These are phyloP conservation scores for Vigna radiata DNA, from an alignment of 306 rosid genomes.

Conservation along the genomic window DNA sequence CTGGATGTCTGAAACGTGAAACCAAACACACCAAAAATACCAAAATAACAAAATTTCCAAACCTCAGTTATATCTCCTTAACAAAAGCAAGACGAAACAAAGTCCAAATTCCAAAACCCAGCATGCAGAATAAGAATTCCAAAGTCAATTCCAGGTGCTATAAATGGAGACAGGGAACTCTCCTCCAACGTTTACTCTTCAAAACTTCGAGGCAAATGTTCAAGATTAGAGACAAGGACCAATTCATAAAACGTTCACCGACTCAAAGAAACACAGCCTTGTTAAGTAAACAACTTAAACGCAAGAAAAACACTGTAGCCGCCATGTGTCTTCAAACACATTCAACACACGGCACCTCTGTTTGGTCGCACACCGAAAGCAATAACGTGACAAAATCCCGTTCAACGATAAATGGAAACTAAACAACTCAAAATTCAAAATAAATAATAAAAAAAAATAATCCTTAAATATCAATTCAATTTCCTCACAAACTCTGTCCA, in stretches of 20 bases:
- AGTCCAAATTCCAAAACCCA: conserved; percentile 26
- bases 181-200: conserved; percentile 37
- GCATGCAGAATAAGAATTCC: neutral
- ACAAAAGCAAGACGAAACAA: conserved; percentile 36
- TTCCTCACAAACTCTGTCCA: conserved; percentile 19
- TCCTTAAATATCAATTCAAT: conserved; percentile 36
- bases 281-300: conserved; percentile 20
- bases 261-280: conserved; percentile 32
- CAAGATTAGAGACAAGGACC: conserved; percentile 43
- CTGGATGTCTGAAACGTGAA: neutral
- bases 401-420: conserved; percentile 24
- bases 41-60: neutral
- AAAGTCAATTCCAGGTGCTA: conserved; percentile 38
- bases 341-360: conserved; percentile 56
- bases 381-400: conserved; percentile 34
- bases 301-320: conserved; percentile 26
- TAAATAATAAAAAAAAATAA: neutral
- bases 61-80: conserved; percentile 36
- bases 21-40: neutral
- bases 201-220: conserved; percentile 41
- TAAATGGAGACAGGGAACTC: conserved; percentile 18
- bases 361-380: neutral
- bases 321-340: conserved; percentile 46
- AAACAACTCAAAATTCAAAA: neutral
- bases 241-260: conserved; percentile 49